A percentile compares a stretch with the other conserved stretches of the same genome.
phyloP scores from a whole-genome alignment of 1,284 basidiomycete species.

The Gymnopus androsaceus region DNA sequence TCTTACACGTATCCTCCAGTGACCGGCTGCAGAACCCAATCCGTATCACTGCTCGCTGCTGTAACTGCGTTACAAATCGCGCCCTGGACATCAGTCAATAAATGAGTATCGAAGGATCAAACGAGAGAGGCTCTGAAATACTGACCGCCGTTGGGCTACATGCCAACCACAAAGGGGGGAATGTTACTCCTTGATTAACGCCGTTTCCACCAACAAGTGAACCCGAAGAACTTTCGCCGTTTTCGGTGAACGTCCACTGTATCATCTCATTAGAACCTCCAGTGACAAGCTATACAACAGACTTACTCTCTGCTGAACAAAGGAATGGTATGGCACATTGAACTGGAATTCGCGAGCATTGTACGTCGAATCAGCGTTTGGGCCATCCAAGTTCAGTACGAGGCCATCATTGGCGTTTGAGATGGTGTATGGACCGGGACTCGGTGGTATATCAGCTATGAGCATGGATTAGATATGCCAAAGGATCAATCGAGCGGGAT shows the following conservation, averaged over 20 bases:
- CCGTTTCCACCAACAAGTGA: constrained; percentile 2
- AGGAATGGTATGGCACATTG: constrained; percentile 4
- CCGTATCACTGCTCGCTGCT: background rate
- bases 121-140: background rate
- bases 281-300: background rate
- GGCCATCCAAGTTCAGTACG: background rate
- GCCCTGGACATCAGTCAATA: background rate
- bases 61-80: constrained; percentile 1
- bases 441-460: background rate
- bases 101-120: too few relatives aligned
- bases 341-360: background rate
- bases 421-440: background rate
- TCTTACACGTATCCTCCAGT: constrained; percentile 1
- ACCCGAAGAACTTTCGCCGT: background rate
- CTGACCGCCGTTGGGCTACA: background rate
- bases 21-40: background rate
- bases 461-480: background rate
- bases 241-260: background rate
- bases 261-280: too few relatives aligned
- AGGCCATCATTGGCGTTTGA: background rate
- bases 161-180: background rate
- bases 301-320: constrained; percentile 5
- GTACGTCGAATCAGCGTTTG: background rate
- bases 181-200: background rate
- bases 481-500: background rate